These are phyloP conservation scores for Fusarium annulatum DNA, from an alignment of 2,329 filamentous ascomycete genomes.

Conservation along the genomic window DNA sequence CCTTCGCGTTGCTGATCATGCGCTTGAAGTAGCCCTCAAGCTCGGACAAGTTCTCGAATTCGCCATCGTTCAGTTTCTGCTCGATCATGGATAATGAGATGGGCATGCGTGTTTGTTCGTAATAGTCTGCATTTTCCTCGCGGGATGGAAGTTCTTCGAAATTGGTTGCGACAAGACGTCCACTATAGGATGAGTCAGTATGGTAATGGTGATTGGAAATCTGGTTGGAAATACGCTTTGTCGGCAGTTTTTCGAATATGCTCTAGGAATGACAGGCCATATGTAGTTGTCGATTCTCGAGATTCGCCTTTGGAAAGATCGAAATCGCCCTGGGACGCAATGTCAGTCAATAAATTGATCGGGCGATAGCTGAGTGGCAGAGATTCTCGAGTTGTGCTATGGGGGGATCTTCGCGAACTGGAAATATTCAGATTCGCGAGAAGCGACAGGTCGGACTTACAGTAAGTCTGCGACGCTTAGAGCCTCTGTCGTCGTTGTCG, in stretches of 20 bases:
- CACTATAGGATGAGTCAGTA: slow-evolving; percentile 58
- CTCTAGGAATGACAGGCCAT: slow-evolving; percentile 79
- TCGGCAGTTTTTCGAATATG: slow-evolving; percentile 81
- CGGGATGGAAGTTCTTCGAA: slow-evolving; percentile 79
- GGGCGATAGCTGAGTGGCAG: neutral
- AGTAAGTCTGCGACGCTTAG: slow-evolving; percentile 66
- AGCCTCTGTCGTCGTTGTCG: slow-evolving; percentile 63
- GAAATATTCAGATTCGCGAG: slow-evolving; percentile 7
- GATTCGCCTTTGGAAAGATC: slow-evolving; percentile 69
- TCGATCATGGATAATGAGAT: slow-evolving; percentile 83
- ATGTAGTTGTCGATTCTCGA: slow-evolving; percentile 74
- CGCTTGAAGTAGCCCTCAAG: slow-evolving; percentile 89
- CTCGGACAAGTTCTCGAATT: slow-evolving; percentile 77
- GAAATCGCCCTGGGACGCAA: slow-evolving; percentile 51
- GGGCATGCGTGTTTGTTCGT: slow-evolving; percentile 79
- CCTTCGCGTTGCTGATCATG: slow-evolving; percentile 88
- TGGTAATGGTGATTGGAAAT: neutral
- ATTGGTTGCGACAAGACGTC: slow-evolving; percentile 77
- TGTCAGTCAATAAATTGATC: slow-evolving; percentile 19
- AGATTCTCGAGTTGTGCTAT: neutral
- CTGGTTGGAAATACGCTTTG: slow-evolving; percentile 73
- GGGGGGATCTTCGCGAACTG: neutral
- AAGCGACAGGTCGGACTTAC: slow-evolving; percentile 54
- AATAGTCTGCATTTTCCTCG: slow-evolving; percentile 77
- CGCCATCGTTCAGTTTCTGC: slow-evolving; percentile 74